Conservation (phyloP, 1,284 basidiomycete genomes). For the Microstroma glucosiphilum region DNA sequence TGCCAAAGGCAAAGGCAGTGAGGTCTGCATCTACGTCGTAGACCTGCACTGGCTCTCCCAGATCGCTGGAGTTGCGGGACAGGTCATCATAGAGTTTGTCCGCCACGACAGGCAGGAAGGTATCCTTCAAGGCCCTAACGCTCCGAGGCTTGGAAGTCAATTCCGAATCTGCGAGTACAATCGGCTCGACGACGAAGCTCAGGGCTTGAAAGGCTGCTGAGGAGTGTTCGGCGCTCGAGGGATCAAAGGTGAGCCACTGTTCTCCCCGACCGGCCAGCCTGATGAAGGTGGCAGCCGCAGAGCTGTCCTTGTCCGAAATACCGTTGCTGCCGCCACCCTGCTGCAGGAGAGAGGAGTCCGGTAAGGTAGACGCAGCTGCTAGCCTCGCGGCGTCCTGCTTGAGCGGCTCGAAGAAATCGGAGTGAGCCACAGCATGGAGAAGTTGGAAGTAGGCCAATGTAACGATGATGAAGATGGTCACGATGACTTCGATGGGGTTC, state of each 20-base stretch:
- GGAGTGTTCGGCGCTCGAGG: constrained; percentile 10
- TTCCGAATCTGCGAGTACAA: constrained; percentile 30
- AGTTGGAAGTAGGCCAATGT: constrained; percentile 89
- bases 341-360: not conserved
- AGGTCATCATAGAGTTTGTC: constrained; percentile 2
- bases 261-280: constrained; percentile 23
- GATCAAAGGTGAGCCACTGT: constrained; percentile 21
- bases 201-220: constrained; percentile 13
- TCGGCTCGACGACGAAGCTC: constrained; percentile 30
- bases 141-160: constrained; percentile 16
- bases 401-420: constrained; percentile 52
- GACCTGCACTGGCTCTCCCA: not conserved
- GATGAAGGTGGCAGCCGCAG: constrained; percentile 23
- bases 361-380: constrained; percentile 23
- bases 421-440: constrained; percentile 69
- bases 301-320: not conserved
- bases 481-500: constrained; percentile 70
- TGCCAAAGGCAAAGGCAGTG: constrained; percentile 9
- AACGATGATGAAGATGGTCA: constrained; percentile 74
- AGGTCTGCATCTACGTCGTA: constrained; percentile 4
- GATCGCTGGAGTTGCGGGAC: constrained; percentile 1
- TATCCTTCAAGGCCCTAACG: not conserved
- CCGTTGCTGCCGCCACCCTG: constrained; percentile 2
- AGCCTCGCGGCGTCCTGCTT: constrained; percentile 28
- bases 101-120: constrained; percentile 9